A percentile compares a stretch with the other conserved stretches of the same genome.
phyloP scores from a whole-genome alignment of 305 asterid genomes.

The Rubia occidens region DNA sequence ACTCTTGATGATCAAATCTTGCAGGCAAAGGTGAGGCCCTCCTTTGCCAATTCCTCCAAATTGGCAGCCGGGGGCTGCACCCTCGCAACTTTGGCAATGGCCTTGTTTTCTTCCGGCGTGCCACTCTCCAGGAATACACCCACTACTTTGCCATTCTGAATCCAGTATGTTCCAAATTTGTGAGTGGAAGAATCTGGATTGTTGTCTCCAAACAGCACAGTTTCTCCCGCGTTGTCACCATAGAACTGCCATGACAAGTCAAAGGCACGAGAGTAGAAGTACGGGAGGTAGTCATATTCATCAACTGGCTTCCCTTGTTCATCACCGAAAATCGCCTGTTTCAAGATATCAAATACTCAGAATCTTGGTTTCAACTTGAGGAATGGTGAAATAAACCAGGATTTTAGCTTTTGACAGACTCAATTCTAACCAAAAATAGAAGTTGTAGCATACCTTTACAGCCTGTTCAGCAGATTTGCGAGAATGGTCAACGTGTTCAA shows the following conservation, averaged over 20 bases:
- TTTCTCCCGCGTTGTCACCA: conserved; percentile 77
- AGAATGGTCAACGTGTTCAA: conserved; percentile 91
- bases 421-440: background rate
- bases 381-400: background rate
- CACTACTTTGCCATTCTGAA: conserved; percentile 72
- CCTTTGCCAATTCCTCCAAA: conserved; percentile 57
- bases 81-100: conserved; percentile 75
- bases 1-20: conserved; percentile 33
- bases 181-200: conserved; percentile 57
- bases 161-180: conserved; percentile 90
- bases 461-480: conserved; percentile 99
- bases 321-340: conserved; percentile 75
- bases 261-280: conserved; percentile 81
- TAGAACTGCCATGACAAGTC: conserved; percentile 95
- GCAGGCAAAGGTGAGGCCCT: conserved; percentile 65
- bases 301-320: conserved; percentile 54
- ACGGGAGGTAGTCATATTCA: conserved; percentile 85
- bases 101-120: conserved; percentile 76
- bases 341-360: conserved; percentile 7
- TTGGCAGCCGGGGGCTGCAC: conserved; percentile 51
- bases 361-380: background rate
- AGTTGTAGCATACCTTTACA: conserved; percentile 54
- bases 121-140: conserved; percentile 91
- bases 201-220: conserved; percentile 68
- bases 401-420: background rate